These are phyloP conservation scores for Termitomyces sp. DNA, from an alignment of 768 basidiomycete genomes.

Conservation along the genomic window DNA sequence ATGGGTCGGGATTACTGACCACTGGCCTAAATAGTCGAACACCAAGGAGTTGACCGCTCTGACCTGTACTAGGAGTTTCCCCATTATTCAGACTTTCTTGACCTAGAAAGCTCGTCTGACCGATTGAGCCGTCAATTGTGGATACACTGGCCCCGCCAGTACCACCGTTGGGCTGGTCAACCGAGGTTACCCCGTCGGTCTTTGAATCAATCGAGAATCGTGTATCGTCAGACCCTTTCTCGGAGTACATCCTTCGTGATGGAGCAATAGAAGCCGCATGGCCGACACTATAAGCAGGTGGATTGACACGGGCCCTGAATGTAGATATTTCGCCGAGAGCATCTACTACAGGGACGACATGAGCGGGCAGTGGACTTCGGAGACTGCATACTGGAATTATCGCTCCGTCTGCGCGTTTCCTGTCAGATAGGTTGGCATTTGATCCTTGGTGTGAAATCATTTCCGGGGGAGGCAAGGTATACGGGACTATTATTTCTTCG, in stretches of 20 bases:
- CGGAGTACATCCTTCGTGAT: slow-evolving; percentile 14
- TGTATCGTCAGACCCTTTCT: slow-evolving; percentile 31
- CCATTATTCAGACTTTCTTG: slow-evolving; percentile 12
- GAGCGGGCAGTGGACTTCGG: slow-evolving; percentile 26
- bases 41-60: slow-evolving; percentile 13
- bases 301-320: slow-evolving; percentile 25
- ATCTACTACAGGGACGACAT: slow-evolving; percentile 16
- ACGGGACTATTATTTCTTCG: slow-evolving; percentile 37
- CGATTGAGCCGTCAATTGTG: slow-evolving; percentile 22
- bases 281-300: slow-evolving; percentile 35
- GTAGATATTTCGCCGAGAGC: slow-evolving; percentile 4
- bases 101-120: slow-evolving; percentile 17
- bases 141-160: slow-evolving; percentile 16
- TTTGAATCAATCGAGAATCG: slow-evolving; percentile 26
- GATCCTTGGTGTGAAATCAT: slow-evolving; percentile 8
- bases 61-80: slow-evolving; percentile 20
- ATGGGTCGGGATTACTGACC: slow-evolving; percentile 11
- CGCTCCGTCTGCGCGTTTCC: slow-evolving; percentile 30
- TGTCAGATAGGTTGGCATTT: slow-evolving; percentile 17
- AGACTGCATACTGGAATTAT: slow-evolving; percentile 27
- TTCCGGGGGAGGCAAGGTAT: slow-evolving; percentile 19
- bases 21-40: slow-evolving; percentile 6
- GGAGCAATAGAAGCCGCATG: slow-evolving; percentile 17
- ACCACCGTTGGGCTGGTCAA: slow-evolving; percentile 4
- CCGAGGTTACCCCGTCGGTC: slow-evolving; percentile 6